Conservation (phyloP, 305 asterid genomes). For the Solanum hybrid region DNA sequence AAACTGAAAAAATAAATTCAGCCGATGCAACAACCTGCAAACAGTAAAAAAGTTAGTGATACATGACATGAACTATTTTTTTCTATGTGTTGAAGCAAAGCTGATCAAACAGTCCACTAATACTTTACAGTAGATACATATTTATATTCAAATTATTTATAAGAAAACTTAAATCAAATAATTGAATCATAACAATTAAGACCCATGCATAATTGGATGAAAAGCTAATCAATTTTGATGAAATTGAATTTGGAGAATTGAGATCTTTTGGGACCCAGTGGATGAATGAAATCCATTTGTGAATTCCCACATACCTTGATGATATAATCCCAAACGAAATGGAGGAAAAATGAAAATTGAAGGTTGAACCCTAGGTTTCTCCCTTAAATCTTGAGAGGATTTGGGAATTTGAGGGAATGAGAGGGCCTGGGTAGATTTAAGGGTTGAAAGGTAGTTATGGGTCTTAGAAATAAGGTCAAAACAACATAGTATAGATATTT, state of each 20-base stretch:
- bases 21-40: not conserved
- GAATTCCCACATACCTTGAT: not conserved
- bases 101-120: not conserved
- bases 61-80: not conserved
- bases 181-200: not conserved
- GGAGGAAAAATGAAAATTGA: not conserved
- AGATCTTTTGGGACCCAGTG: not conserved
- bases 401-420: not conserved
- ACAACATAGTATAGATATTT: not conserved
- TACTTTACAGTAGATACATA: not conserved
- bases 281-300: not conserved
- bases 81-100: not conserved
- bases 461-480: not conserved
- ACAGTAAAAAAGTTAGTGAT: not conserved
- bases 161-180: too few relatives aligned
- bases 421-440: not conserved
- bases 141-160: not conserved
- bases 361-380: not conserved
- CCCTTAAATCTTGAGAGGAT: not conserved
- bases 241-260: not conserved
- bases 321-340: not conserved
- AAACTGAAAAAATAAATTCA: too few relatives aligned
- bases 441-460: not conserved
- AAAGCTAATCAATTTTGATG: not conserved
- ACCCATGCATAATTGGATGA: not conserved